Base-by-base conservation (phyloP, 352 stramenopile genomes). In the Aphanomyces stellatus region DNA sequence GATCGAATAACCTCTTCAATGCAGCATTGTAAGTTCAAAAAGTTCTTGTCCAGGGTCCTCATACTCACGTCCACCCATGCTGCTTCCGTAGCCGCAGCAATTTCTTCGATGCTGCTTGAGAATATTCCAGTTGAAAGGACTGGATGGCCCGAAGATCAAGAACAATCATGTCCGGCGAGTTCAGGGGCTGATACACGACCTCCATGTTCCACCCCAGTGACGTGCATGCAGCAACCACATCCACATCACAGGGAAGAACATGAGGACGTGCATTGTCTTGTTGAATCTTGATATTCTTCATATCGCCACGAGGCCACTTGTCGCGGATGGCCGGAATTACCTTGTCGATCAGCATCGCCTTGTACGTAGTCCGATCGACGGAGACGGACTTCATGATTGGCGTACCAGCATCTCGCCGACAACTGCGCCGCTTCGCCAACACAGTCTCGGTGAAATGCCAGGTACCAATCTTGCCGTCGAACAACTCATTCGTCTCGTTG, bases 391-490 rank as follows among this genome's bases (percentile, higher is more conserved):
- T 17, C 22, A 27, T 53, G 6, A 22, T 19, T 6, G n/a, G 43
- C 6, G 43, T 27, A 10, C 43, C 43, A 53, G 17, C 17, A n/a
- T 6, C 6, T 28, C 43, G 43, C 5, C n/a, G 6, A 13, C 13
- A 19, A 28, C 43, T 53, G 6, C 6, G 6, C 8, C 43, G 43
- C 22, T 17, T 19, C 6, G 43, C 43, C 5, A 19, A 7, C 43
- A 53, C 43, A 10, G 8, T 53, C 24, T 53, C 43, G 7, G 43
- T 53, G 13, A 17, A 53, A 27, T 53, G 43, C 43, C 43, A 53
- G 43, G 43, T 53, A 28, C 43, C n/a, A n/a, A 56, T 17, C 49
- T 56, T 56, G 49, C 24, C 49, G 19, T 56, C 49, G 19, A 56
- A 56, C 22, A 13, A 35, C 7, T 35, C 24, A 5, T 33, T 10